phyloP scores from a whole-genome alignment of 805 yeast species.

The Cyberlindnera veronae region DNA sequence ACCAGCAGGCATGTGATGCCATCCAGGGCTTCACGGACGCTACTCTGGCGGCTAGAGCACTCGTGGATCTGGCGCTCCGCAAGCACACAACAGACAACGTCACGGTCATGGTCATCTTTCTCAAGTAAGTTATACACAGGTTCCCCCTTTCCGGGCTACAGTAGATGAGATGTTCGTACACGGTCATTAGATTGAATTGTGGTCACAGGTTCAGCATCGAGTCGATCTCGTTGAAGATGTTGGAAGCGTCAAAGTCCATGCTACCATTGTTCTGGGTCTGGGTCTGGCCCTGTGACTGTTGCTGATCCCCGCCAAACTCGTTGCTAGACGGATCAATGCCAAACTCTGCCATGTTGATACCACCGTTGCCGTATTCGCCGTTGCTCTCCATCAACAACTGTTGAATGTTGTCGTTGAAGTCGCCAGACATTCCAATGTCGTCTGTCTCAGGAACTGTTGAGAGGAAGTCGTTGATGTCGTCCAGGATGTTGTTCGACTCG shows the following conservation, averaged over 20 bases:
- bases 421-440: constrained; percentile 27
- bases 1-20: constrained; percentile 76
- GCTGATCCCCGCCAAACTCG: not conserved
- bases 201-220: constrained; percentile 23
- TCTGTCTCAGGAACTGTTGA: constrained; percentile 30
- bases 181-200: not conserved
- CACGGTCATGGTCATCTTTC: constrained; percentile 80
- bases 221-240: constrained; percentile 26
- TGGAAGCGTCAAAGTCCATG: constrained; percentile 18
- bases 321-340: constrained; percentile 1
- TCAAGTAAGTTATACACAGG: constrained; percentile 17
- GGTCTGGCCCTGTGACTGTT: not conserved
- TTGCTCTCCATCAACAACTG: constrained; percentile 23
- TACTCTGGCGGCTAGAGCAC: constrained; percentile 57
- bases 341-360: constrained; percentile 8
- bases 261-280: constrained; percentile 3
- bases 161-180: too few species aligned
- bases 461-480: constrained; percentile 28
- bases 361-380: constrained; percentile 7
- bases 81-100: constrained; percentile 85
- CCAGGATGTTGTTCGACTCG: constrained; percentile 18
- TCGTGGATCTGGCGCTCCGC: constrained; percentile 72
- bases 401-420: constrained; percentile 23
- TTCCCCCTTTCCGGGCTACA: too few species aligned
- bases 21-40: constrained; percentile 56